Percentiles rank a stretch among this genome's conserved stretches.
Evolutionary conservation across 805 yeast species (phyloP).

Genomic region (Candida silvatica): DNA sequence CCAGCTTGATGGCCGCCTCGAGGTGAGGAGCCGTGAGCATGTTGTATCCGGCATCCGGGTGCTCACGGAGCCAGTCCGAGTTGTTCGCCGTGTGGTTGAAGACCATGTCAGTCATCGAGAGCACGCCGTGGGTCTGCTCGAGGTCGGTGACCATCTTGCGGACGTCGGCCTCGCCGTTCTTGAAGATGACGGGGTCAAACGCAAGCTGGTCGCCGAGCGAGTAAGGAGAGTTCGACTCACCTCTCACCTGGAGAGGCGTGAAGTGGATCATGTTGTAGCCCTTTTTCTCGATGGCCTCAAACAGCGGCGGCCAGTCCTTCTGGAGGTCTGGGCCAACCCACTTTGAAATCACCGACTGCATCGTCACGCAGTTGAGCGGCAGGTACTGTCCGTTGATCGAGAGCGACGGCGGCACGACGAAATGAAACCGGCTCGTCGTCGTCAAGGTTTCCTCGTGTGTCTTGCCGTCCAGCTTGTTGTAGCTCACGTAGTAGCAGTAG

Average conservation of each 20-base stretch:
- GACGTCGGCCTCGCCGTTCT: constrained; percentile 45
- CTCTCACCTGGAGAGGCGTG: constrained; percentile 87
- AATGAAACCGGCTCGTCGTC: constrained; percentile 55
- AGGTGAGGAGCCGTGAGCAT: constrained; percentile 85
- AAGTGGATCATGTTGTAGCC: constrained; percentile 95
- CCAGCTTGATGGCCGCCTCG: constrained; percentile 76
- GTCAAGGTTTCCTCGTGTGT: constrained; percentile 21
- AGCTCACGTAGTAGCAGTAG: constrained; percentile 64
- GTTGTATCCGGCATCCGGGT: constrained; percentile 89
- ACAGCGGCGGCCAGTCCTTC: constrained; percentile 58
- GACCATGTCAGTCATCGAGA: constrained; percentile 86
- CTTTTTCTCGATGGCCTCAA: constrained; percentile 53
- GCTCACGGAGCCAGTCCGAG: constrained; percentile 75
- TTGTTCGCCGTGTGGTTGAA: constrained; percentile 93
- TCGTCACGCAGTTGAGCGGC: constrained; percentile 68
- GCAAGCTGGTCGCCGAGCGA: constrained; percentile 79
- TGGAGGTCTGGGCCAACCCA: constrained; percentile 66
- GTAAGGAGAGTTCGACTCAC: constrained; percentile 88
- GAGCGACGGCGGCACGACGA: constrained; percentile 75
- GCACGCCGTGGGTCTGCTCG: constrained; percentile 44
- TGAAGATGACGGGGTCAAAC: constrained; percentile 64
- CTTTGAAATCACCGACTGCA: constrained; percentile 83
- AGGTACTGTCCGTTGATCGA: constrained; percentile 44
- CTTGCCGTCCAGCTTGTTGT: constrained; percentile 27
- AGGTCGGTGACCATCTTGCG: constrained; percentile 36